Conservation (phyloP, 768 basidiomycete genomes). For the Lentinula edodes region DNA sequence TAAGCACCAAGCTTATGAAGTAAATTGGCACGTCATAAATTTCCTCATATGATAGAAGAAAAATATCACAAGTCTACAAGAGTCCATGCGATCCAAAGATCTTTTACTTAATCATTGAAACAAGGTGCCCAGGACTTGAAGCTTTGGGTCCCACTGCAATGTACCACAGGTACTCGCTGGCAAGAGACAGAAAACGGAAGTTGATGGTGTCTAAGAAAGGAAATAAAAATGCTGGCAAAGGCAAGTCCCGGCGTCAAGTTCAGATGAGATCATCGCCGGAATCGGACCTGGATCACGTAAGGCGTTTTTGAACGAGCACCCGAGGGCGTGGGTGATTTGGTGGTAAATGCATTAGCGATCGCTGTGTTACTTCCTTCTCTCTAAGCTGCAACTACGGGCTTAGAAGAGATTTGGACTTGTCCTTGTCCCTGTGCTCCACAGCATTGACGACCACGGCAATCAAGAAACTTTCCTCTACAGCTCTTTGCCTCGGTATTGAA, state of each 20-base stretch:
- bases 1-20: not conserved
- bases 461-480: not conserved
- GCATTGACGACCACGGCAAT: not conserved
- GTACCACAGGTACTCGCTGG: too few species aligned
- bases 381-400: not conserved
- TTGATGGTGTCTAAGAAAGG: not conserved
- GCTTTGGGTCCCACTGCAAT: too few species aligned
- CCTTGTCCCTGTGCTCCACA: not conserved
- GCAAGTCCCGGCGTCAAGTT: not conserved
- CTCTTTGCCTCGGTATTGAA: not conserved
- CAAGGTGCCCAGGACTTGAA: too few species aligned
- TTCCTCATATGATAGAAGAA: not conserved
- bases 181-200: too few species aligned
- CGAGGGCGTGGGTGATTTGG: not conserved
- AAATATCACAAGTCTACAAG: not conserved
- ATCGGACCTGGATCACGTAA: constrained; percentile 1
- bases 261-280: not conserved
- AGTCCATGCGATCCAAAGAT: too few species aligned
- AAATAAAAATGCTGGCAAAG: not conserved
- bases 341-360: not conserved
- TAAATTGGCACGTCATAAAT: not conserved
- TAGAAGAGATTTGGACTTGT: not conserved
- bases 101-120: too few species aligned
- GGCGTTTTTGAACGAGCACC: not conserved
- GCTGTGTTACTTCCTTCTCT: not conserved